Percentiles rank a stretch among this genome's conserved stretches.
Evolutionary conservation across 2,329 filamentous ascomycete genomes (phyloP).

Genomic region (Talaromyces sp.): DNA sequence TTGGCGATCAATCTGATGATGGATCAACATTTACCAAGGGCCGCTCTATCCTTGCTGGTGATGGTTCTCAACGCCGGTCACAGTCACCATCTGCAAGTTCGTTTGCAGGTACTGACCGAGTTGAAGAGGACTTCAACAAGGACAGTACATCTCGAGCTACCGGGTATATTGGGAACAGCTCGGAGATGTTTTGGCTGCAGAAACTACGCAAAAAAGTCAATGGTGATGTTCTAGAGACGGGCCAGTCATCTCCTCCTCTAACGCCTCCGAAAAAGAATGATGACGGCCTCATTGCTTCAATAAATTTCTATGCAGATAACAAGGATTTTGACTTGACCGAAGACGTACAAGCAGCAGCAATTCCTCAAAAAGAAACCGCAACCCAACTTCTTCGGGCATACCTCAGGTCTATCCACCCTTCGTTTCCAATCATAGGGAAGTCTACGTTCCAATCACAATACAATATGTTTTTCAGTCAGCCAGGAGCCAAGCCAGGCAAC

Average conservation of each 20-base stretch:
- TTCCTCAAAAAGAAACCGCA: conserved; percentile 38
- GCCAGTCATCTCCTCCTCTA: conserved; percentile 29
- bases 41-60: conserved; percentile 20
- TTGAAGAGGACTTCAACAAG: conserved; percentile 44
- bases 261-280: conserved; percentile 24
- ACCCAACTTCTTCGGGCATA: conserved; percentile 41
- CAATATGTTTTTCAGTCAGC: conserved; percentile 36
- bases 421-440: conserved; percentile 44
- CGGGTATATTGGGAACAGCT: conserved; percentile 45
- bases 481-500: conserved; percentile 34
- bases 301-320: conserved; percentile 43
- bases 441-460: conserved; percentile 43
- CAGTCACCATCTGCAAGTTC: conserved; percentile 31
- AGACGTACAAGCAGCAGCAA: conserved; percentile 34
- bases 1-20: conserved; percentile 23
- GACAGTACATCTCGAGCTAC: conserved; percentile 38
- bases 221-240: conserved; percentile 25
- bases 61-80: conserved; percentile 24
- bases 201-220: conserved; percentile 35
- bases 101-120: conserved; percentile 38
- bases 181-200: conserved; percentile 46
- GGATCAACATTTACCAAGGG: conserved; percentile 20
- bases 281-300: conserved; percentile 28
- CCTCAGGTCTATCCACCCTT: conserved; percentile 42
- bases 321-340: conserved; percentile 35